Conservation (phyloP, 441 rosid species). For the Erodium moschatum region DNA sequence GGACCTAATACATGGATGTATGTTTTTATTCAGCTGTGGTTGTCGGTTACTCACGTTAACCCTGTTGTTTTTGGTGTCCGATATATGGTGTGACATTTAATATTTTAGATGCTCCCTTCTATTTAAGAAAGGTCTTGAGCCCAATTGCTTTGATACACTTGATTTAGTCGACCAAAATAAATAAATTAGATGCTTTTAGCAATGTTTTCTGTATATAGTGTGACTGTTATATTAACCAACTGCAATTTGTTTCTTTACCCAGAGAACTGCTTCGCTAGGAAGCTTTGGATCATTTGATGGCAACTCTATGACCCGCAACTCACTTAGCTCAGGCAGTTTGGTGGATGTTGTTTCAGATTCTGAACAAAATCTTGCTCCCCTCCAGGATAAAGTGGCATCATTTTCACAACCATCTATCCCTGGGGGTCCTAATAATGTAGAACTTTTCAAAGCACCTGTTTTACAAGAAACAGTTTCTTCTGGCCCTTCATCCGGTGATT, state of each 20-base stretch:
- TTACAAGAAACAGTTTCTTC: slow-evolving; percentile 31
- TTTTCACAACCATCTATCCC: slow-evolving; percentile 28
- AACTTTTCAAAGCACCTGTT: slow-evolving; percentile 34
- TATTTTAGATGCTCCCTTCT: too few relatives aligned
- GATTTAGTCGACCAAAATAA: neutral
- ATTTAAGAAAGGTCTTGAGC: too few relatives aligned
- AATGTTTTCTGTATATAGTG: slow-evolving; percentile 6
- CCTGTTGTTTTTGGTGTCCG: neutral
- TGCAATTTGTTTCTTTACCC: slow-evolving; percentile 25
- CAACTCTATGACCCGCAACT: slow-evolving; percentile 47
- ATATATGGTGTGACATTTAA: neutral
- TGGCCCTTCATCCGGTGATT: slow-evolving; percentile 43
- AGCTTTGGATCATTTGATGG: slow-evolving; percentile 56
- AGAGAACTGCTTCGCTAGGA: slow-evolving; percentile 68
- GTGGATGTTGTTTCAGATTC: slow-evolving; percentile 38
- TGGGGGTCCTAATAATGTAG: slow-evolving; percentile 33
- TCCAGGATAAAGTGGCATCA: slow-evolving; percentile 31
- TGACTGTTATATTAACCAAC: slow-evolving; percentile 18
- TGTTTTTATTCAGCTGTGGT: neutral
- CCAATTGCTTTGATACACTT: neutral
- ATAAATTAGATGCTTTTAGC: too few relatives aligned
- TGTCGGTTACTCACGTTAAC: slow-evolving; percentile 1
- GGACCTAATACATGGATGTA: neutral
- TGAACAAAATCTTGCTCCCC: slow-evolving; percentile 30
- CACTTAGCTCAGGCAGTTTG: slow-evolving; percentile 43